Evolutionary conservation across 306 rosid genomes (phyloP), one percentile per base, ranked within the genome.

Genomic region (Parietaria judaica): DNA sequence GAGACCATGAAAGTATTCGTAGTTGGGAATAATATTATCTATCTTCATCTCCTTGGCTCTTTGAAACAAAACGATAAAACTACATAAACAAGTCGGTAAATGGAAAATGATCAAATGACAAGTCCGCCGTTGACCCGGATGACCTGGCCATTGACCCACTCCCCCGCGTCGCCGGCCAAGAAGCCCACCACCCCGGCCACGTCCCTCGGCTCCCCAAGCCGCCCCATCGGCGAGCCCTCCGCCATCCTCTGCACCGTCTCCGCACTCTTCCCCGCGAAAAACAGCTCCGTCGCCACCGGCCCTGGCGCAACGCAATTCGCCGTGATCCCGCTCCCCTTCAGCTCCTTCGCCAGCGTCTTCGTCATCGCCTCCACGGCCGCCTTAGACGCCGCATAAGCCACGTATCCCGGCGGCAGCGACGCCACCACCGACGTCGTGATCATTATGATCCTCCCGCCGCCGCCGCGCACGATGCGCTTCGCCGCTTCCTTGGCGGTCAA

Each of bases 141-240:
- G 51, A 76, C 67, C 58, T 83, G 88, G 3, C 84, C 88, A 51
- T 79, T 83, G n/a, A 83, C 48, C 84, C 88, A 83, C 57, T 79
- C 82, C 8, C 68, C 78, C 8, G 73, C 76, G 56, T 79, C 88
- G 6, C 56, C 51, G 0, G 80, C 83, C 58, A 83, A 71, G 13
- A 83, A 79, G 3, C 80, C 84, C 4, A 83, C 88, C 1, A 83
- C 3, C 3, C 31, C 73, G 7, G 74, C 23, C 6, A 83, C 70
- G 53, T 83, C 88, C n/a, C 60, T 41, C 1, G 78, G 67, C 52
- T 76, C 56, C 7, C 84, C 88, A 6, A 83, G 69, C 35, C 88
- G 63, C 38, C 76, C 82, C 17, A 79, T 58, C 3, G 88, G 88
- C 58, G 76, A 68, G 31, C 48, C 69, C 6, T 76, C 84, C 39